phyloP scores from a whole-genome alignment of 2,329 filamentous ascomycete genomes.

The Calonectria pseudoturangicola region DNA sequence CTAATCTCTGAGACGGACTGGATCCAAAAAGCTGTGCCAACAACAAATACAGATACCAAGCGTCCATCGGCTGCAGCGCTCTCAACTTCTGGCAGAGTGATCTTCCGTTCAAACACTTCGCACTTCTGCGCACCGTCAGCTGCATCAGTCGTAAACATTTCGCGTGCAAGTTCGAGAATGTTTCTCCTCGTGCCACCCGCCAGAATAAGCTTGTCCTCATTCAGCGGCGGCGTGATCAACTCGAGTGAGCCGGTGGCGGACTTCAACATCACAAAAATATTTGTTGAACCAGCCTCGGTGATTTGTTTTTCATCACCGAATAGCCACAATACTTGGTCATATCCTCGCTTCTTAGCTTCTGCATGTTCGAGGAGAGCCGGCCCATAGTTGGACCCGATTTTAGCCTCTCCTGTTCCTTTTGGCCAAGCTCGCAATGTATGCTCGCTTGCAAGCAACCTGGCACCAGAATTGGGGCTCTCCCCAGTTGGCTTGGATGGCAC shows the following conservation, averaged over 20 bases:
- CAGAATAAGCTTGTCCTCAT: slow-evolving; percentile 1
- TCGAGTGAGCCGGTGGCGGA: neutral
- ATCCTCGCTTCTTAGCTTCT: neutral
- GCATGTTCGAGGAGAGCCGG: neutral
- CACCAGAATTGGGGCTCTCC: neutral
- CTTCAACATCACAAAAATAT: neutral
- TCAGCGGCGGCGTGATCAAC: slow-evolving; percentile 2
- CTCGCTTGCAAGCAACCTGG: neutral
- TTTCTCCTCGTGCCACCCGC: slow-evolving; percentile 1
- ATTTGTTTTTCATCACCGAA: slow-evolving; percentile 4
- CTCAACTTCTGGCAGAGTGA: slow-evolving; percentile 7
- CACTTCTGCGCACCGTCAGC: neutral
- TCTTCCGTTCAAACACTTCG: neutral
- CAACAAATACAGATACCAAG: neutral
- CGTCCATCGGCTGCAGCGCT: neutral
- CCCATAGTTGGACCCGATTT: slow-evolving; percentile 15
- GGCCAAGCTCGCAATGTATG: slow-evolving; percentile 1
- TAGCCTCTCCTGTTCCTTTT: neutral
- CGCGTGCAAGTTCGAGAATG: neutral
- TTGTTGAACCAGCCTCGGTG: slow-evolving; percentile 16
- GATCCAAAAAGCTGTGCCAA: slow-evolving; percentile 7
- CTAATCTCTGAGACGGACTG: neutral
- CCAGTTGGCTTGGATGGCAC: neutral
- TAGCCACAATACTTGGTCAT: slow-evolving; percentile 15
- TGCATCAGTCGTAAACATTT: neutral